phyloP scores from a whole-genome alignment of 306 rosid species.

The Bauhinia variegata region DNA sequence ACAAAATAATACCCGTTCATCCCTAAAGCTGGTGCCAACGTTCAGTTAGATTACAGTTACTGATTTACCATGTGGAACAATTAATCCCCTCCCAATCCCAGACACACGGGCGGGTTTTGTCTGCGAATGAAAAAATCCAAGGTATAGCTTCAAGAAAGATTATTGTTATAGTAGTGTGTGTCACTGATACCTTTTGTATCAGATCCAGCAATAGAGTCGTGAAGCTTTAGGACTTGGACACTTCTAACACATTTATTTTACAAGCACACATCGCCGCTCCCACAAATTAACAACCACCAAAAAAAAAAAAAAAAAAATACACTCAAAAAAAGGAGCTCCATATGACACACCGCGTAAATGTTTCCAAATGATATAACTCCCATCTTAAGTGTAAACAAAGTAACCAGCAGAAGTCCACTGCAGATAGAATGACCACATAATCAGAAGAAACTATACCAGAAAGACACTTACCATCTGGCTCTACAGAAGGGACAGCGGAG shows the following conservation, averaged over 20 bases:
- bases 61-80: not conserved
- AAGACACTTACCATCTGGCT: conserved; percentile 53
- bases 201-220: not conserved
- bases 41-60: conserved; percentile 5
- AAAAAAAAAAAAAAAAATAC: not conserved
- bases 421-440: no score
- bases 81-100: not conserved
- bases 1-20: no score
- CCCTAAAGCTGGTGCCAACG: not conserved
- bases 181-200: not conserved
- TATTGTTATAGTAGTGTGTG: no score
- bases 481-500: conserved; percentile 36
- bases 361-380: conserved; percentile 19
- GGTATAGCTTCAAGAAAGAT: not conserved
- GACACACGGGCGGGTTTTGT: not conserved
- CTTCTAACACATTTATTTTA: not conserved
- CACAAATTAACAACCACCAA: no score
- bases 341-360: conserved; percentile 12
- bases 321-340: conserved; percentile 13
- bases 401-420: conserved; percentile 14
- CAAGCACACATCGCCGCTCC: no score
- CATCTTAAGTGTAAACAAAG: conserved; percentile 32
- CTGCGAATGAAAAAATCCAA: conserved; percentile 1
- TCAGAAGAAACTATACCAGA: conserved; percentile 8
- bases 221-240: not conserved